phyloP scores from a whole-genome alignment of 352 stramenopile species.

The Phytophthora fragariaefolia region DNA sequence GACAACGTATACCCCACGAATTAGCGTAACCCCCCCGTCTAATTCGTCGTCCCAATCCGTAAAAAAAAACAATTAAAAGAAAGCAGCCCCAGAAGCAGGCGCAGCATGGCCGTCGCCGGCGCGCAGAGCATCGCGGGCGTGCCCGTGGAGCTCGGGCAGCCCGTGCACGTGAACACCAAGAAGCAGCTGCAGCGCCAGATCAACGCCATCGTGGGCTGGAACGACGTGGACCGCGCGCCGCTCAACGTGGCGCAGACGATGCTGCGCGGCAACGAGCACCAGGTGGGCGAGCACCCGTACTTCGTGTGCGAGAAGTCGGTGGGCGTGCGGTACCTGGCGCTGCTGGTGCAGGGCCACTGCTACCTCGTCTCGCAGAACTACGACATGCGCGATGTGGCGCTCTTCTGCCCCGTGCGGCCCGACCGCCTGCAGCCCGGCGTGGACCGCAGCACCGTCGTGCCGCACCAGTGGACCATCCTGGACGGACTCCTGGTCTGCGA shows the following conservation, averaged over 20 bases:
- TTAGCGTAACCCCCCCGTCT: too few species aligned
- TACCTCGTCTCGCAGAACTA: slow-evolving; percentile 88
- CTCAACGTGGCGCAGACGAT: slow-evolving; percentile 79
- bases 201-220: slow-evolving; percentile 85
- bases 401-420: slow-evolving; percentile 83
- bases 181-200: slow-evolving; percentile 87
- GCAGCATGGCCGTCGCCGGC: slow-evolving; percentile 8
- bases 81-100: too few species aligned
- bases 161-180: slow-evolving; percentile 72
- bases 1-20: too few species aligned
- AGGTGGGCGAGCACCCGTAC: slow-evolving; percentile 83
- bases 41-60: too few species aligned
- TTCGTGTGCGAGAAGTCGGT: slow-evolving; percentile 87
- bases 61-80: too few species aligned
- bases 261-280: slow-evolving; percentile 73
- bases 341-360: slow-evolving; percentile 81
- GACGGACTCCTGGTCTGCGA: slow-evolving; percentile 85
- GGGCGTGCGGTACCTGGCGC: slow-evolving; percentile 75
- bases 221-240: slow-evolving; percentile 73
- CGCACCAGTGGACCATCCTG: slow-evolving; percentile 90
- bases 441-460: slow-evolving; percentile 74
- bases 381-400: slow-evolving; percentile 77
- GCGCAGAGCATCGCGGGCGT: slow-evolving; percentile 53
- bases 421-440: slow-evolving; percentile 77
- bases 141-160: slow-evolving; percentile 68